Percentiles rank a stretch among this genome's conserved stretches.
These are phyloP conservation scores for Mycena capillaripes DNA, from an alignment of 768 basidiomycete species.

Conservation along the genomic window DNA sequence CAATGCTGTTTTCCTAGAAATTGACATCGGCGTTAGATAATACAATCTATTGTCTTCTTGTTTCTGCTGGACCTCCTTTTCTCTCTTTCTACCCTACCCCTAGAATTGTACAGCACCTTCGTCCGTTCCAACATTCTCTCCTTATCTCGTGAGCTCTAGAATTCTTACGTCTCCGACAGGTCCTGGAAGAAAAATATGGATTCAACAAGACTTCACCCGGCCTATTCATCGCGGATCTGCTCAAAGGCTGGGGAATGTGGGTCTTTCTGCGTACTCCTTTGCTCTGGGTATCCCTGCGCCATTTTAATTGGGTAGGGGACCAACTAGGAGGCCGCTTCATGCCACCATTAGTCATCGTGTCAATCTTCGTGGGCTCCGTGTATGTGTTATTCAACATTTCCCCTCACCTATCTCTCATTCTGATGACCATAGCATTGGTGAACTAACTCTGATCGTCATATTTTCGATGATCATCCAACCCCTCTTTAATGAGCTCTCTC, in stretches of 20 bases:
- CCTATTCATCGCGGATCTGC: conserved; percentile 82
- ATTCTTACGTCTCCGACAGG: conserved; percentile 5
- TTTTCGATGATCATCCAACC: conserved; percentile 94
- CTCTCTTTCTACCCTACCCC: conserved; percentile 78
- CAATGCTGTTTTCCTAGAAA: background rate
- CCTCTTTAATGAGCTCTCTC: conserved; percentile 96
- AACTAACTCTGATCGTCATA: conserved; percentile 85
- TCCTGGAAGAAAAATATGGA: conserved; percentile 92
- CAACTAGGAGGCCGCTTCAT: conserved; percentile 92
- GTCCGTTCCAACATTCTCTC: conserved; percentile 56
- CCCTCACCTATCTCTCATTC: background rate
- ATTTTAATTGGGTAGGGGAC: conserved; percentile 97
- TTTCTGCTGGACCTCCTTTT: conserved; percentile 76
- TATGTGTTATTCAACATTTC: conserved; percentile 54
- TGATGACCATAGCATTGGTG: conserved; percentile 74
- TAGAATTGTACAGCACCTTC: conserved; percentile 90
- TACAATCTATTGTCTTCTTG: conserved; percentile 86
- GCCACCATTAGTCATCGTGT: too few relatives aligned
- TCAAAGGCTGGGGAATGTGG: conserved; percentile 84
- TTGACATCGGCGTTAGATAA: conserved; percentile 67
- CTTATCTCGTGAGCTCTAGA: background rate
- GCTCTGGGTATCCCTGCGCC: conserved; percentile 86
- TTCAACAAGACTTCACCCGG: conserved; percentile 91
- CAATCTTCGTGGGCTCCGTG: conserved; percentile 96
- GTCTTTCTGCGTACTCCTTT: conserved; percentile 87